phyloP scores from a whole-genome alignment of 768 basidiomycete genomes.

The Fomitopsis serialis region DNA sequence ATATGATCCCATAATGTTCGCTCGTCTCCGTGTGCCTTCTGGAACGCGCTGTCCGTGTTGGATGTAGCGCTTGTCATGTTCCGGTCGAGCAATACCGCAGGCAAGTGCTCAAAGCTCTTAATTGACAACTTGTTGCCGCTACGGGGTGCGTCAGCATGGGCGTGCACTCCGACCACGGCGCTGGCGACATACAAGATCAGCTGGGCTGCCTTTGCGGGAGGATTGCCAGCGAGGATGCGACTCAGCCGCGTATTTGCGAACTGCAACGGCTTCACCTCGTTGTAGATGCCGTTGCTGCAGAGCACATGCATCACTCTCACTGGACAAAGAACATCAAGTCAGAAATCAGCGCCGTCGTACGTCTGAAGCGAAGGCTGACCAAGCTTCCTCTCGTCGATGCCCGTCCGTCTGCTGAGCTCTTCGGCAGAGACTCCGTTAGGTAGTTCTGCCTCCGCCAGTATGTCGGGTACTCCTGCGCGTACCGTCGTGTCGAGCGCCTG shows the following conservation, averaged over 20 bases:
- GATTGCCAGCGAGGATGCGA: not conserved
- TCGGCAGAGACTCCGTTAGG: not conserved
- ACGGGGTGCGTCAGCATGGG: not conserved
- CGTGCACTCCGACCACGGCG: not conserved
- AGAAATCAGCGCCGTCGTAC: not conserved
- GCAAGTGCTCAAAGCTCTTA: no score
- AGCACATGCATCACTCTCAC: not conserved
- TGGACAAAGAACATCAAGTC: not conserved
- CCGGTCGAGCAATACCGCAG: no score
- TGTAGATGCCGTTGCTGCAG: not conserved
- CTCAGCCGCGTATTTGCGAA: not conserved
- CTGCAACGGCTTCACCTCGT: not conserved
- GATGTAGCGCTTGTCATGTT: not conserved
- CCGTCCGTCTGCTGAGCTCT: not conserved
- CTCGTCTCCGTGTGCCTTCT: not conserved
- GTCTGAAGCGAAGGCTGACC: not conserved
- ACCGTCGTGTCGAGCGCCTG: slow-evolving; percentile 3
- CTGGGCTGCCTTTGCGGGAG: not conserved
- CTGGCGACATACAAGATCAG: not conserved
- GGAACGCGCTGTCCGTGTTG: not conserved
- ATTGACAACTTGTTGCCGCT: no score
- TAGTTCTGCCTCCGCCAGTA: not conserved
- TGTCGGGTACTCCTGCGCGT: not conserved
- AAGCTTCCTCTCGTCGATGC: slow-evolving; percentile 3
- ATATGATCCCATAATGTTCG: not conserved